Conservation (phyloP, 805 yeast genomes). For the Metschnikowia orientalis region DNA sequence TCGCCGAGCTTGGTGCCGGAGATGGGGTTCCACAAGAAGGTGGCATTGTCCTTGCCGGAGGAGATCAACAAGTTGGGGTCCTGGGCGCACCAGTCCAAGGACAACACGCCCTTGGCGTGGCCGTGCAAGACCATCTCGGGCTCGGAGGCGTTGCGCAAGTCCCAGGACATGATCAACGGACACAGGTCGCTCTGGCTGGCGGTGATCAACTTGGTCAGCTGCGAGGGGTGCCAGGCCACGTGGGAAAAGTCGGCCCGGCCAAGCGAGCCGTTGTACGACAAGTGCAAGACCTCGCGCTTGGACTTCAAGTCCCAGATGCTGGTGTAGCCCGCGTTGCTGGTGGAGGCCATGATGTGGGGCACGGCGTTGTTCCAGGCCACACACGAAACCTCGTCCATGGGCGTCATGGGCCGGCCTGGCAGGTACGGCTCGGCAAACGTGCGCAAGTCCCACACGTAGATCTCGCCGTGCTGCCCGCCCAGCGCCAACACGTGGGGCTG, state of each 20-base stretch:
- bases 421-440: constrained; percentile 53
- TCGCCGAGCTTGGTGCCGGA: constrained; percentile 70
- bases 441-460: constrained; percentile 83
- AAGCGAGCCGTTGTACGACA: constrained; percentile 59
- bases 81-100: constrained; percentile 88
- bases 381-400: constrained; percentile 74
- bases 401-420: constrained; percentile 78
- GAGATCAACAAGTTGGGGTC: constrained; percentile 78
- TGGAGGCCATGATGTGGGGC: constrained; percentile 84
- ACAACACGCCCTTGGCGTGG: constrained; percentile 82
- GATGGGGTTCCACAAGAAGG: constrained; percentile 86
- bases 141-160: constrained; percentile 86
- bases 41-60: constrained; percentile 88
- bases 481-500: constrained; percentile 73
- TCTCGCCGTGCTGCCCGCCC: constrained; percentile 86
- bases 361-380: constrained; percentile 87
- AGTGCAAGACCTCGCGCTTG: constrained; percentile 81
- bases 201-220: constrained; percentile 80
- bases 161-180: constrained; percentile 88
- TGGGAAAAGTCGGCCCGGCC: constrained; percentile 68
- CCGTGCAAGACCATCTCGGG: constrained; percentile 77
- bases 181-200: constrained; percentile 78
- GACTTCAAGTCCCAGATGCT: constrained; percentile 93
- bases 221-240: constrained; percentile 93
- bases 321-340: constrained; percentile 79